phyloP scores from a whole-genome alignment of 768 basidiomycete genomes.

The Dentipellis fragilis region DNA sequence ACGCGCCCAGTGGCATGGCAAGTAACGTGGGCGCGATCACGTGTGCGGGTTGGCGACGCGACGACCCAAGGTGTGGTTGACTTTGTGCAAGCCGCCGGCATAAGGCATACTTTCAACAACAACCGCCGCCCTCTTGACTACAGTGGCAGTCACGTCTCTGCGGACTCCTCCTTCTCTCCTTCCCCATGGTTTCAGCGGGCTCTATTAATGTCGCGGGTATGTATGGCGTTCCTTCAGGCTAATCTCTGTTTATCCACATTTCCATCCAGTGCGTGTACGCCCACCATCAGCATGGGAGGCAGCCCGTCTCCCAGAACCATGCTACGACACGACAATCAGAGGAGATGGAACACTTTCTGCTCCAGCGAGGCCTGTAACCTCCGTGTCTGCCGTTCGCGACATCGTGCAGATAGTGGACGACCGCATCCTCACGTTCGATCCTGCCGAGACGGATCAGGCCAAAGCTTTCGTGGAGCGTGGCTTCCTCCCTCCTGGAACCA shows the following conservation, averaged over 20 bases:
- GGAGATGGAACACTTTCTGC: constrained; percentile 82
- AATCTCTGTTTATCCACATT: neutral
- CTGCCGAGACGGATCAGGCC: constrained; percentile 78
- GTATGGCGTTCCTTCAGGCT: constrained; percentile 12
- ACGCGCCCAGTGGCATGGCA: neutral
- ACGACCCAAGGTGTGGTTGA: neutral
- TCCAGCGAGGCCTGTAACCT: constrained; percentile 38
- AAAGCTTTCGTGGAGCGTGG: constrained; percentile 77
- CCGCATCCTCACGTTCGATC: constrained; percentile 92
- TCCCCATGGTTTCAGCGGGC: constrained; percentile 69
- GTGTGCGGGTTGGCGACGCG: neutral
- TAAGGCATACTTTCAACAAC: neutral
- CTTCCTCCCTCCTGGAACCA: constrained; percentile 77
- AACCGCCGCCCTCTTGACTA: neutral
- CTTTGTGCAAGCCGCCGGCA: neutral
- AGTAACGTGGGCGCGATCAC: neutral
- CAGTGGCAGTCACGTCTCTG: neutral
- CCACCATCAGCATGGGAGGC: constrained; percentile 83
- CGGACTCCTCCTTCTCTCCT: constrained; percentile 1
- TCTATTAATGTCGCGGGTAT: constrained; percentile 81
- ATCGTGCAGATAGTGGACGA: constrained; percentile 89
- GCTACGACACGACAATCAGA: constrained; percentile 60
- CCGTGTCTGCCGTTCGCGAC: constrained; percentile 54
- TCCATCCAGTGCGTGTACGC: constrained; percentile 69
- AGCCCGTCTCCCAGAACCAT: constrained; percentile 69